Evolutionary conservation across 768 basidiomycete species (phyloP), one percentile per base, ranked within the genome.

Genomic region (Leccinum disarticulatum): DNA sequence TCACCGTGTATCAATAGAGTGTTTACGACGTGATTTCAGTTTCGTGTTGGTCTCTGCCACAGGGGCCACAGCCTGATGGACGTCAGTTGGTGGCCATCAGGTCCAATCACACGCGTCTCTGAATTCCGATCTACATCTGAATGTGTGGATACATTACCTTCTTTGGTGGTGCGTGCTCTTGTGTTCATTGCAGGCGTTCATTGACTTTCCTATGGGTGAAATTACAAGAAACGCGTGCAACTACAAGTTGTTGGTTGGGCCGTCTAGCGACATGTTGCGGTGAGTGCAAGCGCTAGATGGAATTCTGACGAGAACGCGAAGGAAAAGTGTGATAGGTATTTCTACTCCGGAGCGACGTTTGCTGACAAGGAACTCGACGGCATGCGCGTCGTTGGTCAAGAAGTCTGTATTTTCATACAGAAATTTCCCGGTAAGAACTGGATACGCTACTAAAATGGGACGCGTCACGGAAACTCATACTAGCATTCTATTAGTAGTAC

Each of bases 351-450:
- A 7, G 77, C 88, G 6, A 87, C 84, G 1, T 86, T 90, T 68
- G 86, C 89, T 0, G 79, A 95, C 43, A 91, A 91, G 5, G 97
- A 99, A 72, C 78, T 85, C 27, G 97, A 99, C 68, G 94, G 97
- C 15, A 81, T 95, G 2, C 84, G 95, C n/a, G 80, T 98, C 46
- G 73, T 95, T 46, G 84, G 87, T 13, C 82, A 89, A 10, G 87
- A 91, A 27, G 81, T 85, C 1, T 91, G 88, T 67, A 95, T 98
- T 66, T 85, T 98, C 56, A 78, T 99, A 19, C 93, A 98, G 68
- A 95, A 95, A 77, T 96, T 98, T 1, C 94, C 96, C 27, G 79
- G 94, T 95, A 66, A 52, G 83, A 43, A 43, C 9, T 43, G 17
- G 9, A n/a, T 10, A 59, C 15, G 28, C 55, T 5, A 15, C 55